Evolutionary conservation across 371 early-diverging fungal genomes (phyloP), one percentile per base, ranked within the genome.

Genomic region (Polyrhizophydium stewartii): DNA sequence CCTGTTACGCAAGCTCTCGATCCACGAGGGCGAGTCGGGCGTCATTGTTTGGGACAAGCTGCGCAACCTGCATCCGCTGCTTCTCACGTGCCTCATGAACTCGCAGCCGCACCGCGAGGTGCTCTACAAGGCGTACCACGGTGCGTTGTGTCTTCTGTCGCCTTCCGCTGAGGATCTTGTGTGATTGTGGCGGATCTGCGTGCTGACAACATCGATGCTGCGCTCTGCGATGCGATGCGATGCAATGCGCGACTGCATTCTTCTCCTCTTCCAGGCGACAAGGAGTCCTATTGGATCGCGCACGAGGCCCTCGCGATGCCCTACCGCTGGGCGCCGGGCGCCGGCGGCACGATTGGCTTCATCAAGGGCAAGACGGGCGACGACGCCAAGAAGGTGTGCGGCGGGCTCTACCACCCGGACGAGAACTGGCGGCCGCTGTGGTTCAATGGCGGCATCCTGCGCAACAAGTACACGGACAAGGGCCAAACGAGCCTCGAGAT

Each of bases 1-100:
- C 22, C 46, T 60, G 53, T 24, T 53, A 30, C 53, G 25, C 13
- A 56, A 50, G 35, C 9, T 43, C 43, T 59, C 53, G 21, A 19
- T 63, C 33, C 72, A 76, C 41, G 73, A 72, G 59, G 64, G 62
- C 69, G 74, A 77, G 56, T 55, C 56, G 1, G 77, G 77, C 5
- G 77, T 77, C 7, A 65, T 77, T 16, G 63, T 67, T 31, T 37
- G 74, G 25, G 63, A 73, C 61, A 70, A 73, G 51, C 35, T 35
- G 12, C 45, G 57, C 22, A 51, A 53, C 16, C 47, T 71, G 40
- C 67, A 64, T 49, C 60, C 56, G n/a, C 28, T 73, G n/a, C 31
- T 73, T 49, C 46, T 66, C 46, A 51, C 55, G 41, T 71, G 71
- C 45, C 56, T 58, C 56, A 55, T 76, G 61, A 76, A 76, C 52